phyloP scores from a whole-genome alignment of 441 rosid genomes.

The Populus hybrid region DNA sequence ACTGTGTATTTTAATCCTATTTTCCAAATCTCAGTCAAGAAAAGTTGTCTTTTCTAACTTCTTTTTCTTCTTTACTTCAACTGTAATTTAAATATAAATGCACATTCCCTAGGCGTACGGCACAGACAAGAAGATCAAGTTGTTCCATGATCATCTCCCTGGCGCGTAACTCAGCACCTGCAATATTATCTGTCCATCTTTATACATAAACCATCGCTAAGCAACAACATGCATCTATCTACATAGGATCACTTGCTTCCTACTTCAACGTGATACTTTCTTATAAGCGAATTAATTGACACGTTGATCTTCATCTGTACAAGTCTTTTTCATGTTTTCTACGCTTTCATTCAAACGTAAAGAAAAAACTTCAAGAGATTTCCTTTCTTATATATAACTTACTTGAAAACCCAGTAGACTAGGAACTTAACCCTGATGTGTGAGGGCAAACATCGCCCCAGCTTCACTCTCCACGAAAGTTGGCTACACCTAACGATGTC shows the following conservation, averaged over 20 bases:
- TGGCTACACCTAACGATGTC: no score
- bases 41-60: background rate
- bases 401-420: no score
- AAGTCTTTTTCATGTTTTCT: no score
- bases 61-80: background rate
- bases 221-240: background rate
- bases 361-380: no score
- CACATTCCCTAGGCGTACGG: slow-evolving; percentile 21
- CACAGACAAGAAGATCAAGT: slow-evolving; percentile 28
- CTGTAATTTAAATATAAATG: slow-evolving; percentile 4
- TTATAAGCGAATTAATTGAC: background rate
- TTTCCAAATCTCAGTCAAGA: background rate
- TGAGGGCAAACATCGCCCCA: background rate
- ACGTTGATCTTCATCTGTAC: no score
- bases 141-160: slow-evolving; percentile 32
- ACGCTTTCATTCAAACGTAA: no score
- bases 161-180: slow-evolving; percentile 18
- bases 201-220: background rate
- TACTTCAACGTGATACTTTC: no score
- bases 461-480: no score
- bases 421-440: no score
- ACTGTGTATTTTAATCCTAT: no score
- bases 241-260: no score
- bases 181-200: background rate
- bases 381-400: no score